phyloP scores from a whole-genome alignment of 768 basidiomycete species.

The Porpolomopsis calyptriformis region DNA sequence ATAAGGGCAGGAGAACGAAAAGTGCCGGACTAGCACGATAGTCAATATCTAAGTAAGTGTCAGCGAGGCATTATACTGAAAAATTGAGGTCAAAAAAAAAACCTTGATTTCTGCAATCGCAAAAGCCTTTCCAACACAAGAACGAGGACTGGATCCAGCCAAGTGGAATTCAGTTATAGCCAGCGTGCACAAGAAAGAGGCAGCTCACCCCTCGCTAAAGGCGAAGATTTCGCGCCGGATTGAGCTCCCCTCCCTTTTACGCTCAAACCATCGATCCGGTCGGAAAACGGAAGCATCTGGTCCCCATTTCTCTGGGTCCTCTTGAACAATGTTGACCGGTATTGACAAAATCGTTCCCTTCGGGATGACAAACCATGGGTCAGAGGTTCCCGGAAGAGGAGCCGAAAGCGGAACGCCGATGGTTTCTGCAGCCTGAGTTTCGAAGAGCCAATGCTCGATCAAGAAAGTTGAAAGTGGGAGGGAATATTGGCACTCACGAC shows the following conservation, averaged over 20 bases:
- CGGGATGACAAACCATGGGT: conserved; percentile 37
- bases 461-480: conserved; percentile 1
- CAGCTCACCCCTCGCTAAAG: conserved; percentile 46
- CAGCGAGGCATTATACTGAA: not conserved
- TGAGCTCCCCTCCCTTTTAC: conserved; percentile 19
- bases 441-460: not conserved
- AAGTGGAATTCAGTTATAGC: conserved; percentile 8
- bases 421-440: conserved; percentile 40
- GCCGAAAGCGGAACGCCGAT: conserved; percentile 44
- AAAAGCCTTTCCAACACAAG: conserved; percentile 50
- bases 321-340: conserved; percentile 48
- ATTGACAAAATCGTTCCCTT: conserved; percentile 46
- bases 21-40: conserved; percentile 42
- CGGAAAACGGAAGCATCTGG: conserved; percentile 44
- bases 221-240: conserved; percentile 39
- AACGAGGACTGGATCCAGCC: conserved; percentile 34
- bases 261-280: conserved; percentile 53
- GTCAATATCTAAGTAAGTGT: conserved; percentile 25
- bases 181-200: not conserved
- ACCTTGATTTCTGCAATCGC: conserved; percentile 55
- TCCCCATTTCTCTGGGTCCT: conserved; percentile 47
- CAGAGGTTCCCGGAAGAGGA: conserved; percentile 35
- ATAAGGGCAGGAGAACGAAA: conserved; percentile 38
- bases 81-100: not conserved
- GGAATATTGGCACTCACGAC: conserved; percentile 26